Evolutionary conservation across 192 early-diverging fungal genomes (phyloP).

Genomic region (Physocladia obscura): DNA sequence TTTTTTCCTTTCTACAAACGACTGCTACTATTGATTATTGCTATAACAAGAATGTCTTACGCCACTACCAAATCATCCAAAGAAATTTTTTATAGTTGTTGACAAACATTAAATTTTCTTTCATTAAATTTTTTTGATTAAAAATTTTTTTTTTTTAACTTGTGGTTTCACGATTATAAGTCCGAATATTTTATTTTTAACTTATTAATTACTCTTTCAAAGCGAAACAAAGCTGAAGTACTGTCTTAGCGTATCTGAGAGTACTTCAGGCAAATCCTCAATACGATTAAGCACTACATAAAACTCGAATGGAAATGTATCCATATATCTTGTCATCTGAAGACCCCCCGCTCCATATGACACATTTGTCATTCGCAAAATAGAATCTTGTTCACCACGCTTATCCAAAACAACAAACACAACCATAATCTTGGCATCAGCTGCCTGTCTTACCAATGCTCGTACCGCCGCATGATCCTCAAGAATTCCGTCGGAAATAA

Average conservation of each 20-base stretch:
- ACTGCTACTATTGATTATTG: no score
- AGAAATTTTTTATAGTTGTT: no score
- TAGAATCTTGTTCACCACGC: constrained; percentile 77
- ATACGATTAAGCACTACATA: constrained; percentile 90
- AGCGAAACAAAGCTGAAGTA: constrained; percentile 83
- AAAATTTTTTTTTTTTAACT: neutral
- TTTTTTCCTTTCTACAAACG: no score
- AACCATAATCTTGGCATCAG: constrained; percentile 85
- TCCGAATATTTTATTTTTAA: no score
- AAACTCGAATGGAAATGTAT: constrained; percentile 98
- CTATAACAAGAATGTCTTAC: no score
- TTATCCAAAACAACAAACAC: constrained; percentile 95
- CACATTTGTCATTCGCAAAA: constrained; percentile 87
- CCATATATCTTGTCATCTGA: constrained; percentile 80
- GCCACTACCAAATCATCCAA: no score
- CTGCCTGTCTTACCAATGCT: constrained; percentile 79
- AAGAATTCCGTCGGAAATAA: constrained; percentile 96
- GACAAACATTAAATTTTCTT: no score
- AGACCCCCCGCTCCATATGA: constrained; percentile 67
- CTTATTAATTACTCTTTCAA: no score
- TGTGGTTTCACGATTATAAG: no score
- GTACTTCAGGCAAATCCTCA: constrained; percentile 79
- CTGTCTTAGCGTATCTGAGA: constrained; percentile 92
- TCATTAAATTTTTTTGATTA: no score
- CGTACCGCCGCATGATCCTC: constrained; percentile 87